Evolutionary conservation across 495 filamentous ascomycete genomes (phyloP), one percentile per base, ranked within the genome.

Genomic region (Tuber umbilicatum): DNA sequence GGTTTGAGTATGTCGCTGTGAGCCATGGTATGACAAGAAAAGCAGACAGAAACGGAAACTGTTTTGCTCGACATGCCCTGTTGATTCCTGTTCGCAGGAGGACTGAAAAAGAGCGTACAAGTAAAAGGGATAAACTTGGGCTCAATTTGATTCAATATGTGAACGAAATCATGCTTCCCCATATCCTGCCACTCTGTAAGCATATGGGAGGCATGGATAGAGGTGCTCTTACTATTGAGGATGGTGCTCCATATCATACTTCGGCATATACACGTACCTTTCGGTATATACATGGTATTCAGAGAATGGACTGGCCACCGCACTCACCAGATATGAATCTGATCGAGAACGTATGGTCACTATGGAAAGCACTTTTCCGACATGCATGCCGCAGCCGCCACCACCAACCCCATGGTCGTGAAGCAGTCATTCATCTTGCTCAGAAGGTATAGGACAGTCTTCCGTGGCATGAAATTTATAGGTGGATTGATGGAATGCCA

Each of bases 381-480:
- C 4, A 70, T 19, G 42, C 14, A 70, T 14, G 73, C 2, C n/a
- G 38, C 50, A 16, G 35, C 3, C 14, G 14, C 35, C 27, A 50
- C 23, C 69, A 73, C 21, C 14, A 27, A 17, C 16, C 74, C 68
- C 31, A 10, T 9, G 64, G 39, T 9, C 31, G 38, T 55, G n/a
- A 68, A 0, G 41, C 70, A 9, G 55, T 76, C 42, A 76, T 70
- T 69, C 37, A 40, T 17, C 64, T 42, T 38, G 67, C 40, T 2
- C 40, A 73, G n/a, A 10, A 70, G 16, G 74, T 76, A 23, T 76
- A 35, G 70, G 71, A 76, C 38, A 43, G 67, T 37, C 47, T 70
- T 31, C 60, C 31, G 2, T 73, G 71, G 64, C 0, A 19, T 47
- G 5, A 19, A 1, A 47, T 47, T 5, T 47, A 47, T n/a, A n/a